These are phyloP conservation scores for Incumbomyces delicatus DNA, from an alignment of 2,329 filamentous ascomycete genomes.

Conservation along the genomic window DNA sequence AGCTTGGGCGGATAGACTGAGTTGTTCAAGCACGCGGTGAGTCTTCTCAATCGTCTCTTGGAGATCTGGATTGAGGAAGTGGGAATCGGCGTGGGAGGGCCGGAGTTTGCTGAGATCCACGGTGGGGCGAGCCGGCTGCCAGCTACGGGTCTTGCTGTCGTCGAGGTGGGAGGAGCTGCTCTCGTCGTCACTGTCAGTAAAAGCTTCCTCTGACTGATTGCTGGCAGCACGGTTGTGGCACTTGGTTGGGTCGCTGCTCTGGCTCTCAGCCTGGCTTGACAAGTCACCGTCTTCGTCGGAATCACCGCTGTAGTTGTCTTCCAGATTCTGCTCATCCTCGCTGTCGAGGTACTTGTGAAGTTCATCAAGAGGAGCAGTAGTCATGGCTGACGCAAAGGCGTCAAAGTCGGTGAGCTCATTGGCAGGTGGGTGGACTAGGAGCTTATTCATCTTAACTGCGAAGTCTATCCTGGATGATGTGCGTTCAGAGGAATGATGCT, in stretches of 20 bases:
- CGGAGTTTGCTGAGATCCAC: constrained; percentile 7
- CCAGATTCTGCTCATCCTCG: constrained; percentile 2
- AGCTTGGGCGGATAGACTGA: constrained; percentile 14
- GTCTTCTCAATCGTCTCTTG: neutral
- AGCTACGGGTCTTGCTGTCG: neutral
- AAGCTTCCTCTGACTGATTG: neutral
- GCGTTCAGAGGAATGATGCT: no score
- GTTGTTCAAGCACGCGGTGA: neutral
- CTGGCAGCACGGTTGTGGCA: neutral
- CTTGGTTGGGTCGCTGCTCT: neutral
- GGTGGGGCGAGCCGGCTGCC: neutral
- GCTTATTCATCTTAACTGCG: neutral
- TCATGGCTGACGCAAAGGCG: constrained; percentile 1
- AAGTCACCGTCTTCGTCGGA: neutral
- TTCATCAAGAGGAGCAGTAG: neutral
- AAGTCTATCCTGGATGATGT: neutral
- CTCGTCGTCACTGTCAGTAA: neutral
- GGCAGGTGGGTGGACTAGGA: neutral
- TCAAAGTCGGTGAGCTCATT: constrained; percentile 1
- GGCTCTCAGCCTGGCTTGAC: neutral
- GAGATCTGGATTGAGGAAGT: neutral
- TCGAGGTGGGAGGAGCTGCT: neutral
- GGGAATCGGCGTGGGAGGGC: neutral
- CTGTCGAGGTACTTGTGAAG: constrained; percentile 6
- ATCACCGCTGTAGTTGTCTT: constrained; percentile 4